These are phyloP conservation scores for Geotrichum histeridarum DNA, from an alignment of 1,139 yeast species.

Conservation along the genomic window DNA sequence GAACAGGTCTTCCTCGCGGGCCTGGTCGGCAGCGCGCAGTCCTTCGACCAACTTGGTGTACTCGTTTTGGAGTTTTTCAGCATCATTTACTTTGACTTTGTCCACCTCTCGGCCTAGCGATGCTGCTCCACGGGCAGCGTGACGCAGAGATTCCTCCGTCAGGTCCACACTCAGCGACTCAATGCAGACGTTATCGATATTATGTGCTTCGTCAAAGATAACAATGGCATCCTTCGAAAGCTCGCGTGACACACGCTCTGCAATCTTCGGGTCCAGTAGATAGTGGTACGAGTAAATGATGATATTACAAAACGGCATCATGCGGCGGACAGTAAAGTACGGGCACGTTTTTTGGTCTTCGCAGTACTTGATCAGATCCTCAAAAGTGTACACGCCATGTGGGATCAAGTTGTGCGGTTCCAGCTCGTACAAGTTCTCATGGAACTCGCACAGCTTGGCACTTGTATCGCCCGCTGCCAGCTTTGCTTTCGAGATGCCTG, in stretches of 20 bases:
- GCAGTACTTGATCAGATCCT: constrained; percentile 70
- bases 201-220: constrained; percentile 97
- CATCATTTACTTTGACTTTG: constrained; percentile 75
- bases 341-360: constrained; percentile 82
- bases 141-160: constrained; percentile 76
- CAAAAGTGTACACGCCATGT: constrained; percentile 91
- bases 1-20: constrained; percentile 70
- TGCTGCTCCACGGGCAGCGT: constrained; percentile 77
- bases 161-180: constrained; percentile 86
- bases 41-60: constrained; percentile 90
- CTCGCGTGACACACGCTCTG: constrained; percentile 89
- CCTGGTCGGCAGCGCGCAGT: constrained; percentile 68
- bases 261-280: constrained; percentile 91
- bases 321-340: constrained; percentile 93
- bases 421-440: constrained; percentile 76
- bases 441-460: constrained; percentile 71
- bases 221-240: constrained; percentile 88
- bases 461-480: constrained; percentile 58
- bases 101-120: constrained; percentile 70
- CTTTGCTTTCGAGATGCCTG: constrained; percentile 74
- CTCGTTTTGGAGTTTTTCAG: constrained; percentile 79
- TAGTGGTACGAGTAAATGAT: constrained; percentile 95
- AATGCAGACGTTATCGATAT: constrained; percentile 95
- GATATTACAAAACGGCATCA: constrained; percentile 92
- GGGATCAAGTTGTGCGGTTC: constrained; percentile 89